Base-by-base conservation (phyloP, 2,329 filamentous ascomycete genomes). In the Cladophialophora immunda region DNA sequence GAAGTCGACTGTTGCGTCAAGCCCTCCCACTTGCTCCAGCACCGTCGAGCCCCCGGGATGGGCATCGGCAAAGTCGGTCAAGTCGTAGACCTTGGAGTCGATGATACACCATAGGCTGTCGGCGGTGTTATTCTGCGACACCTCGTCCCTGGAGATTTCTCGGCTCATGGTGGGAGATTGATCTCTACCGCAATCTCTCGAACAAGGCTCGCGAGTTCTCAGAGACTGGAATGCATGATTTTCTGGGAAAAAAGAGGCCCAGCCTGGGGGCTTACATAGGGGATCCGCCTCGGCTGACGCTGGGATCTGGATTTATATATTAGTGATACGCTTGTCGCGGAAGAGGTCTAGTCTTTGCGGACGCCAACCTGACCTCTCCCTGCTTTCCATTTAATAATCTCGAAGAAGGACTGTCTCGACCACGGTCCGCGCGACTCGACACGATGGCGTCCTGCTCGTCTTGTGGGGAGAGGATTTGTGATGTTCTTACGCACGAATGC, bases 1-100 rank as follows among this genome's bases (percentile, higher is more conserved):
- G 47, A 65, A 65, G 36, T 65, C 63, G 17, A 19, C 19, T 7
- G 63, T 91, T 27, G 92, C 92, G 83, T 97, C 92, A 84, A 94
- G 95, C 70, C 93, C 93, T 36, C 90, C 92, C 75, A 94, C 90
- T 74, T 93, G 88, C 87, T 94, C 94, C 72, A 97, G 82, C 76
- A 97, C 94, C 86, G 95, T 95, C 64, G 90, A 85, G 71, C 93
- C 92, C 75, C 92, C 93, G 13, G 93, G 93, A 80, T 96, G 92
- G 81, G 97, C 92, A 67, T 94, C 90, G 63, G 93, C 84, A 81
- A 97, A 96, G 67, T 87, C 86, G 62, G 90, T 89, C 74, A 97
- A 84, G 77, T 93, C 89, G 82, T 93, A 97, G 64, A 97, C 93
- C 69, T 83, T 84, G 73, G 84, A 85, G 78, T 97, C 94, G 74